phyloP scores from a whole-genome alignment of 2,329 filamentous ascomycete genomes.

The Paraconiothyrium brasiliense region DNA sequence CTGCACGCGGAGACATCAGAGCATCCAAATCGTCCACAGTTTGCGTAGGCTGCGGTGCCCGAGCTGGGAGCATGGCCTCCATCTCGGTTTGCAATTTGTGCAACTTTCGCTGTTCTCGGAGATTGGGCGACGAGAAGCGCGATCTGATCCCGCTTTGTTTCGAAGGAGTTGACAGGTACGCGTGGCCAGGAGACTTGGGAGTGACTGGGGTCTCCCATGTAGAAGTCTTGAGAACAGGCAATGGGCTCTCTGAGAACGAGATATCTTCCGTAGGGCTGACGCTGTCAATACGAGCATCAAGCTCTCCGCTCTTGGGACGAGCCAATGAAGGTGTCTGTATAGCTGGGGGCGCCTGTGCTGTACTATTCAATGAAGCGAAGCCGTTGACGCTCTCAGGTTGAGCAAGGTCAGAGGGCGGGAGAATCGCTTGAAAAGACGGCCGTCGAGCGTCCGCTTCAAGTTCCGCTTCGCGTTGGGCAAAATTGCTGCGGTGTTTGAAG shows the following conservation, averaged over 20 bases:
- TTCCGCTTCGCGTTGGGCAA: conserved; percentile 25
- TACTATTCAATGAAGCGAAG: conserved; percentile 48
- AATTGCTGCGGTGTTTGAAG: conserved; percentile 35
- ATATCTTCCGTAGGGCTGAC: conserved; percentile 30
- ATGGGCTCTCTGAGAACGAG: conserved; percentile 23
- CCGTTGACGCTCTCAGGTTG: conserved; percentile 44
- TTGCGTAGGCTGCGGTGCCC: conserved; percentile 35
- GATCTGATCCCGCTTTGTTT: conserved; percentile 39
- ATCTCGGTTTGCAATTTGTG: conserved; percentile 53
- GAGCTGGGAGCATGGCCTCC: conserved; percentile 46
- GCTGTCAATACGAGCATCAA: conserved; percentile 35
- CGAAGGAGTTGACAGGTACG: conserved; percentile 42
- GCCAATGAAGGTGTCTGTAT: conserved; percentile 26
- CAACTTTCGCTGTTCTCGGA: conserved; percentile 49
- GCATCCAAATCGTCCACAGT: conserved; percentile 58
- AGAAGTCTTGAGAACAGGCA: conserved; percentile 12
- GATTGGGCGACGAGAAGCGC: conserved; percentile 52
- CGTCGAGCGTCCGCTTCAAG: conserved; percentile 38
- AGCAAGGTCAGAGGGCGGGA: conserved; percentile 40
- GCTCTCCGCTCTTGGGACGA: conserved; percentile 21
- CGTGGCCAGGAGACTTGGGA: conserved; percentile 26
- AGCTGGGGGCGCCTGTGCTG: conserved; percentile 38
- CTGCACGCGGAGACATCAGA: conserved; percentile 75
- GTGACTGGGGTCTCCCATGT: conserved; percentile 21
- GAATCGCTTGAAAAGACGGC: conserved; percentile 49